Conservation (phyloP, 2,329 filamentous ascomycete genomes). For the Pseudogymnoascus sp. region DNA sequence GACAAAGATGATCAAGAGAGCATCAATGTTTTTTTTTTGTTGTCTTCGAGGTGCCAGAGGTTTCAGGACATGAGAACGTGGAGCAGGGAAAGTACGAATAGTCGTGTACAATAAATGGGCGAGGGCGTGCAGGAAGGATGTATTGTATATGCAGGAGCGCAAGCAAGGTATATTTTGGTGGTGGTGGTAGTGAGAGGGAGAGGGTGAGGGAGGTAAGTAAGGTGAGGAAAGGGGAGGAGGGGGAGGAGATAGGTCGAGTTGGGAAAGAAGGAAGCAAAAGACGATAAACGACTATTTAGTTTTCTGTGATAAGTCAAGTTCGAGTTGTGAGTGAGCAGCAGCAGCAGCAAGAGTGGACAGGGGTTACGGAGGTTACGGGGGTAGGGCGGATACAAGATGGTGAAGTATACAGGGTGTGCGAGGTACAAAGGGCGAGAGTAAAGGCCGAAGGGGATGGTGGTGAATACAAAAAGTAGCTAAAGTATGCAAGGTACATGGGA, state of each 20-base stretch:
- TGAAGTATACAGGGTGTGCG: no score
- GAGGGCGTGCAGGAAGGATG: neutral
- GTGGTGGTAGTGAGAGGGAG: neutral
- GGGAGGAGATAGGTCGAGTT: neutral
- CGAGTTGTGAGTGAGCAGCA: neutral
- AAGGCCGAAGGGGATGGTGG: no score
- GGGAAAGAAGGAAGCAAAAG: constrained; percentile 2
- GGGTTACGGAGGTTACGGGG: neutral
- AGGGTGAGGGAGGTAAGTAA: neutral
- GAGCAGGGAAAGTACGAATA: neutral
- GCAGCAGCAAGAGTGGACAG: neutral
- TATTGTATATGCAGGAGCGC: neutral
- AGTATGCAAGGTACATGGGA: no score
- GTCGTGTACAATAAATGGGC: neutral
- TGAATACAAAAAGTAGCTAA: no score
- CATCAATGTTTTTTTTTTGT: neutral
- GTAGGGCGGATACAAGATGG: no score
- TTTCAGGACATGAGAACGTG: constrained; percentile 3
- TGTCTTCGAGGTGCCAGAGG: neutral
- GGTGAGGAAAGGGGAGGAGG: neutral
- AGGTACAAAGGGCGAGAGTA: no score
- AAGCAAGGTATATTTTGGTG: neutral
- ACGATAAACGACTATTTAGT: neutral
- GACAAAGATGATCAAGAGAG: neutral
- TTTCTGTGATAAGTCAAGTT: neutral